These are phyloP conservation scores for Rhodotorula glutinis DNA, from an alignment of 1,284 basidiomycete species.

Conservation along the genomic window DNA sequence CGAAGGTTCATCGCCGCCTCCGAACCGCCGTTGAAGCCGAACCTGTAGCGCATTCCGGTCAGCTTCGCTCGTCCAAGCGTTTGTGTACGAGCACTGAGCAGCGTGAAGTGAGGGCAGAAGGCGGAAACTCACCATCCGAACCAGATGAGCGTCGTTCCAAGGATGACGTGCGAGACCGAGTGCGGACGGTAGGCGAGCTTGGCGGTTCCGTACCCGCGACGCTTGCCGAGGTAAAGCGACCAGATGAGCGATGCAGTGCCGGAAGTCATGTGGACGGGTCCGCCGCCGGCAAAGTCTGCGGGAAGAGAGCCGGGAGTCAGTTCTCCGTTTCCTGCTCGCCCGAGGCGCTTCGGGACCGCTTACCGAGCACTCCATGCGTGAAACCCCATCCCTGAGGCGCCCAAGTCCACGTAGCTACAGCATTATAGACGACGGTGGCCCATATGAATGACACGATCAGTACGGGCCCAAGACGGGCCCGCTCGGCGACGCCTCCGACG, in stretches of 20 bases:
- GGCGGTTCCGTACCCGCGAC: constrained; percentile 84
- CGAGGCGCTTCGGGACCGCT: background rate
- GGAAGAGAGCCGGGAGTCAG: too few relatives aligned
- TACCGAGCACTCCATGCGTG: too few relatives aligned
- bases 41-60: constrained; percentile 45
- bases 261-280: constrained; percentile 68
- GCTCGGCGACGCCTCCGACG: constrained; percentile 79
- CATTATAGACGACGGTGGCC: constrained; percentile 63
- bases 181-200: constrained; percentile 86
- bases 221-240: constrained; percentile 84
- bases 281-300: constrained; percentile 67
- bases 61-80: too few relatives aligned
- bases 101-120: background rate
- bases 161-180: constrained; percentile 82
- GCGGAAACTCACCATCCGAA: constrained; percentile 68
- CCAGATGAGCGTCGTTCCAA: constrained; percentile 87
- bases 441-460: constrained; percentile 81
- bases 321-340: too few relatives aligned
- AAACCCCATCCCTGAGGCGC: background rate
- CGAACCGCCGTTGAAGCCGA: constrained; percentile 68
- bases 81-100: background rate
- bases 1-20: constrained; percentile 88
- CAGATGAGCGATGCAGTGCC: constrained; percentile 82
- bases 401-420: background rate
- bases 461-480: constrained; percentile 78